A percentile compares a stretch with the other conserved stretches of the same genome.
Conservation (phyloP, 2,329 filamentous ascomycete species). For the Dichotomopilus funicola region DNA sequence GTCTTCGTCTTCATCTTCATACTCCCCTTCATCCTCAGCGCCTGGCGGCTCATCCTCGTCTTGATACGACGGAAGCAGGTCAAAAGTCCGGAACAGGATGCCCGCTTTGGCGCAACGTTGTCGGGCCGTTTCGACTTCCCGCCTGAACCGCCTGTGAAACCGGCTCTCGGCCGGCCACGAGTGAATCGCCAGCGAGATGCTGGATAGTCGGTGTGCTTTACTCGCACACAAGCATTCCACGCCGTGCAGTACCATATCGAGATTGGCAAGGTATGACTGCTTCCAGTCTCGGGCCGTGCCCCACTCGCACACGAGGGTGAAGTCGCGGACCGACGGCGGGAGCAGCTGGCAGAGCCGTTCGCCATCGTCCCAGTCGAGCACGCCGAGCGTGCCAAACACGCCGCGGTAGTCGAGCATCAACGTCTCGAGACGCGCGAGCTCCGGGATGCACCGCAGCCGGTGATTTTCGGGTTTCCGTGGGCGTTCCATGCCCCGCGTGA, state of each 20-base stretch:
- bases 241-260: constrained; percentile 26
- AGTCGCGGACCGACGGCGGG: constrained; percentile 21
- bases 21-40: constrained; percentile 15
- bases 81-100: constrained; percentile 23
- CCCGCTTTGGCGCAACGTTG: constrained; percentile 19
- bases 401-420: constrained; percentile 26
- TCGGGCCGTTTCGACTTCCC: constrained; percentile 21
- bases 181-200: constrained; percentile 24
- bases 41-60: constrained; percentile 23
- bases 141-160: constrained; percentile 23
- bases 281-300: constrained; percentile 25
- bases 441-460: constrained; percentile 23
- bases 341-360: constrained; percentile 24
- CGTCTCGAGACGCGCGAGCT: constrained; percentile 18
- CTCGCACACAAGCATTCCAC: constrained; percentile 22
- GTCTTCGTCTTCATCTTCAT: constrained; percentile 13
- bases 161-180: constrained; percentile 25
- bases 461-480: constrained; percentile 27
- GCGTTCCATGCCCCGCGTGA: constrained; percentile 25
- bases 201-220: constrained; percentile 16
- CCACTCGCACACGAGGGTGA: constrained; percentile 26
- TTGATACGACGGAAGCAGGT: constrained; percentile 23
- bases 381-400: constrained; percentile 26
- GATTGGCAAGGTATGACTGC: constrained; percentile 24
- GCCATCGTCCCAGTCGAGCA: constrained; percentile 25